phyloP scores from a whole-genome alignment of 202 grass and related monocot genomes.

The Cymbopogon flexuosus region DNA sequence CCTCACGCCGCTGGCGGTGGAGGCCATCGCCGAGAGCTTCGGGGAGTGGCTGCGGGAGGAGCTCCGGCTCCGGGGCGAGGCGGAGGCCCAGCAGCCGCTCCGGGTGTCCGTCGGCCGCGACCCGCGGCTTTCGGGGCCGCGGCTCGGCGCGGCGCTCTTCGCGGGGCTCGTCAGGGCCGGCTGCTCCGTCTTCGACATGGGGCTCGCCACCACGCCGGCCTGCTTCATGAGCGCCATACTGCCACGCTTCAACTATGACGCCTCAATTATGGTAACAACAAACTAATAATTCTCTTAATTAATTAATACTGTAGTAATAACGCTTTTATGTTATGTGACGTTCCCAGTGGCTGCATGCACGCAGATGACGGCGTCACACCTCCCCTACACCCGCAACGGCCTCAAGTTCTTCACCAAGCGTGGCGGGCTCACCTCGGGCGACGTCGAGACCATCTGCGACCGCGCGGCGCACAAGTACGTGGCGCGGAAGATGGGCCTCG shows the following conservation, averaged over 20 bases:
- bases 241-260: conserved; percentile 59
- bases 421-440: conserved; percentile 48
- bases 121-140: conserved; percentile 51
- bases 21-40: conserved; percentile 71
- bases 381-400: conserved; percentile 84
- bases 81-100: background rate
- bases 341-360: background rate
- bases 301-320: no score
- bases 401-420: conserved; percentile 84
- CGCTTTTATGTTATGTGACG: background rate
- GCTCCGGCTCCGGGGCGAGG: background rate
- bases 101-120: conserved; percentile 64
- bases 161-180: conserved; percentile 58
- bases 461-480: conserved; percentile 50
- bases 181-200: conserved; percentile 70
- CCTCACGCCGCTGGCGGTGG: conserved; percentile 62
- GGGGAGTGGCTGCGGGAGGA: conserved; percentile 66
- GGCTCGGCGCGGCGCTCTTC: conserved; percentile 57
- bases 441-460: conserved; percentile 63
- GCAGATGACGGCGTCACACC: conserved; percentile 87
- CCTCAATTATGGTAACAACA: conserved; percentile 62
- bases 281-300: no score
- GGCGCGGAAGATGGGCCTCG: conserved; percentile 44
- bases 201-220: conserved; percentile 76
- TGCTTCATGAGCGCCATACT: conserved; percentile 82